Conservation (phyloP, 2,329 filamentous ascomycete genomes). For the Aspergillus tanneri region DNA sequence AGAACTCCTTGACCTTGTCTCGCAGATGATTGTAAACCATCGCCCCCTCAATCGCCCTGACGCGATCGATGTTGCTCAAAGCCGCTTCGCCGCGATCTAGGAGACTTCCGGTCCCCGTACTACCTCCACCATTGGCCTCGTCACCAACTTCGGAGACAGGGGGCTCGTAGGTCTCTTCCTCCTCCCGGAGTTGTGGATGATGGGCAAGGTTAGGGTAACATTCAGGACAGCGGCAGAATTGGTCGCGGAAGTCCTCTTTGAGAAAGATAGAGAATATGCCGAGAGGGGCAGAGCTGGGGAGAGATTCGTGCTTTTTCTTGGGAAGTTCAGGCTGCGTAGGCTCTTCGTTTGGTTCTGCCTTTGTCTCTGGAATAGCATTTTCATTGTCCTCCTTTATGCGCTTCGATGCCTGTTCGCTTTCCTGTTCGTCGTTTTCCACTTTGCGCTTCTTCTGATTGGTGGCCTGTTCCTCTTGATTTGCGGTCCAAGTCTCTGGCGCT, state of each 20-base stretch:
- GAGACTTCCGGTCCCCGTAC: slow-evolving; percentile 72
- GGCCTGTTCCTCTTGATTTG: slow-evolving; percentile 13
- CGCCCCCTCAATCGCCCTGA: slow-evolving; percentile 89
- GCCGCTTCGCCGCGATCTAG: slow-evolving; percentile 91
- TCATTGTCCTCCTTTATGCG: slow-evolving; percentile 47
- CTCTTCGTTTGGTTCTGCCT: not conserved
- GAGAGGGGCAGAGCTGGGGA: slow-evolving; percentile 55
- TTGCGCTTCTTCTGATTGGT: slow-evolving; percentile 63
- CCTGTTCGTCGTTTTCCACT: slow-evolving; percentile 51
- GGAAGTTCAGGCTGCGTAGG: slow-evolving; percentile 8
- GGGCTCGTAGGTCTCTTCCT: slow-evolving; percentile 92
- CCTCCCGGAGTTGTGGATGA: slow-evolving; percentile 82
- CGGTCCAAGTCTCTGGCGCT: not conserved
- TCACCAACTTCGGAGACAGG: slow-evolving; percentile 70
- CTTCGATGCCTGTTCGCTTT: slow-evolving; percentile 37
- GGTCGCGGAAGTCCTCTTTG: slow-evolving; percentile 71
- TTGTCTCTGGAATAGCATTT: slow-evolving; percentile 11
- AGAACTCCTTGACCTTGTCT: slow-evolving; percentile 91
- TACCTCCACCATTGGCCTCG: slow-evolving; percentile 50
- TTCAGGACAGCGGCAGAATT: slow-evolving; percentile 76
- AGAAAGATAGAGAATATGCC: slow-evolving; percentile 79
- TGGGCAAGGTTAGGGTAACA: slow-evolving; percentile 72
- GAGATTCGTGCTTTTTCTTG: slow-evolving; percentile 58
- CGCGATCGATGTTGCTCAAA: slow-evolving; percentile 85
- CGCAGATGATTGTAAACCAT: slow-evolving; percentile 98